Evolutionary conservation across 2,329 filamentous ascomycete genomes (phyloP).

Genomic region (Fusarium temperatum): DNA sequence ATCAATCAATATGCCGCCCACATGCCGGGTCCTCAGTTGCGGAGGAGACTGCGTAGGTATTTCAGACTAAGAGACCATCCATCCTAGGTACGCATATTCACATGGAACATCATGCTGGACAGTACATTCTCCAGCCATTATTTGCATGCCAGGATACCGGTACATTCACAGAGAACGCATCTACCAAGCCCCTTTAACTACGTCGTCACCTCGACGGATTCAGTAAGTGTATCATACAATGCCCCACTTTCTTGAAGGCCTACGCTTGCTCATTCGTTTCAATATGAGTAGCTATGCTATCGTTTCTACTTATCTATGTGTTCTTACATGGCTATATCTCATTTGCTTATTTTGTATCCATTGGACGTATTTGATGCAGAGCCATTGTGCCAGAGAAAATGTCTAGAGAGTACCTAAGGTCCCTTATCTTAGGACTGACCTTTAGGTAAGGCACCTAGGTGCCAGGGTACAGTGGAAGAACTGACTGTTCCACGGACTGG

Average conservation of each 20-base stretch:
- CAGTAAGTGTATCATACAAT: constrained; percentile 19
- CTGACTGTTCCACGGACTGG: background rate
- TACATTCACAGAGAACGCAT: constrained; percentile 14
- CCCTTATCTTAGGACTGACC: background rate
- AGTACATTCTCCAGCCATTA: constrained; percentile 9
- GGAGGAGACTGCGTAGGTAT: constrained; percentile 5
- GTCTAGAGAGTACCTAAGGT: background rate
- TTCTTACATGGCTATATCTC: background rate
- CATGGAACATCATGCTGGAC: background rate
- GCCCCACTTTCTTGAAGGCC: constrained; percentile 50
- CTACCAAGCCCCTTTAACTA: constrained; percentile 24
- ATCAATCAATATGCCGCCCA: constrained; percentile 1
- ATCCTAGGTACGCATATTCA: constrained; percentile 1
- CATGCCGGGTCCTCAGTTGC: constrained; percentile 1
- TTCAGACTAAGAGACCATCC: background rate
- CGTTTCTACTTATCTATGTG: constrained; percentile 6
- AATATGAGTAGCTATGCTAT: background rate
- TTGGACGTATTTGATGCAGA: background rate
- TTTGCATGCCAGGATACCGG: background rate
- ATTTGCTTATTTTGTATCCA: background rate
- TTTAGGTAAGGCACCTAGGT: background rate
- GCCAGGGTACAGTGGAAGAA: background rate
- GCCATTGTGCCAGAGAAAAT: background rate
- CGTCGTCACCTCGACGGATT: constrained; percentile 40
- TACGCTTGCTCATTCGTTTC: constrained; percentile 50